These are phyloP conservation scores for Tritrichomonas musculus DNA, from an alignment of 208 protist genomes.

Conservation along the genomic window DNA sequence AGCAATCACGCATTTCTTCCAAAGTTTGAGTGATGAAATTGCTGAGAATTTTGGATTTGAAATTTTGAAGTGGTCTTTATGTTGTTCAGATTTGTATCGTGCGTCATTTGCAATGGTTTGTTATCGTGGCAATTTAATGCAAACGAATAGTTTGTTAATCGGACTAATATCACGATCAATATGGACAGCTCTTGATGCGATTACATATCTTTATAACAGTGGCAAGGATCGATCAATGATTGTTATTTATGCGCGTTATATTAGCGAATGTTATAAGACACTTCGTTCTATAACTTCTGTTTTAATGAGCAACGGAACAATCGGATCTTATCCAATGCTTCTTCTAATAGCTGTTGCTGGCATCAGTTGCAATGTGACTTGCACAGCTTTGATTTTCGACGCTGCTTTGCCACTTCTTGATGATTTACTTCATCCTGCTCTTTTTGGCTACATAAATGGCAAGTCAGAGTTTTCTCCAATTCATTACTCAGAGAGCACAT, in stretches of 20 bases:
- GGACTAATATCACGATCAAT: background rate
- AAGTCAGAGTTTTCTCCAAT: background rate
- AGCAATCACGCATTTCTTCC: background rate
- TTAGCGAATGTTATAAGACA: background rate
- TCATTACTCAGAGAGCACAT: background rate
- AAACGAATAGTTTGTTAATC: background rate
- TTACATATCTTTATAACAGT: background rate
- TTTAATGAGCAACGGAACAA: too few relatives aligned
- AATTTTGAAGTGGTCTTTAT: background rate
- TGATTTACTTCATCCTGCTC: background rate
- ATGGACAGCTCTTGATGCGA: background rate
- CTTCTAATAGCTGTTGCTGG: background rate
- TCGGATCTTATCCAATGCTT: background rate
- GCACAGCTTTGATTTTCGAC: background rate
- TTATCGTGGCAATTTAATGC: background rate
- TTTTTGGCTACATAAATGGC: background rate
- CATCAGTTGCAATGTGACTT: background rate
- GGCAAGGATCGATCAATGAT: background rate
- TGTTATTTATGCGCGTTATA: background rate
- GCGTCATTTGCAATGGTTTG: background rate
- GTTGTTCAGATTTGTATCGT: background rate
- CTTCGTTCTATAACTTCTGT: too few relatives aligned
- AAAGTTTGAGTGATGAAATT: background rate
- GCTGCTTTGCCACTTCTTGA: background rate
- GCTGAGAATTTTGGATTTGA: background rate